Percentiles rank a stretch among this genome's conserved stretches.
Conservation (phyloP, 2,329 filamentous ascomycete genomes). For the Apiospora aurea region DNA sequence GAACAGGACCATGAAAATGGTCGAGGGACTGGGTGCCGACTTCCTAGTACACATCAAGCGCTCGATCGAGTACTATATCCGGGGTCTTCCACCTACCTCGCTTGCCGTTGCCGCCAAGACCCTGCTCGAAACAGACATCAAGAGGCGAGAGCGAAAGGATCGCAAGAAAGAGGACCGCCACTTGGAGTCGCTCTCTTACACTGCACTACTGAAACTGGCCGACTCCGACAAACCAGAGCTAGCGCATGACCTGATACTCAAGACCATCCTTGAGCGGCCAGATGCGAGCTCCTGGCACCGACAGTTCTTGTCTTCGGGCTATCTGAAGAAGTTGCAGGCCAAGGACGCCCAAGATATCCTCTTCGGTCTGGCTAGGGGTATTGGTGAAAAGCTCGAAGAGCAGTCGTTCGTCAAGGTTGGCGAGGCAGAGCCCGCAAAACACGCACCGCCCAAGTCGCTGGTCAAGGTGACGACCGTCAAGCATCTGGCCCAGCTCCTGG, state of each 20-base stretch:
- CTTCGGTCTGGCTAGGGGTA: slow-evolving; percentile 35
- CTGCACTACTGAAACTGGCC: slow-evolving; percentile 29
- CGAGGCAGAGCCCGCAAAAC: slow-evolving; percentile 22
- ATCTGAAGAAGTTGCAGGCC: slow-evolving; percentile 40
- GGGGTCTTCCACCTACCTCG: not conserved
- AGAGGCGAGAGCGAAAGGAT: not conserved
- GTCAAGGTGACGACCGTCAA: slow-evolving; percentile 48
- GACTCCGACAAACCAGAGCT: slow-evolving; percentile 40
- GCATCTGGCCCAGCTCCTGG: slow-evolving; percentile 45
- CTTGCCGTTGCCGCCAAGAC: not conserved
- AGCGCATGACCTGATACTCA: slow-evolving; percentile 41
- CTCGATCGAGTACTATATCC: not conserved
- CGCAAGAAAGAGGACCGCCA: not conserved
- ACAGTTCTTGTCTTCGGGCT: slow-evolving; percentile 37
- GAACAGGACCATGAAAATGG: slow-evolving; percentile 2
- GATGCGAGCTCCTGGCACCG: slow-evolving; percentile 45
- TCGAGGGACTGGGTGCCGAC: not conserved
- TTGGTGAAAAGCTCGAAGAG: slow-evolving; percentile 40
- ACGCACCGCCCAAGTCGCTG: slow-evolving; percentile 27
- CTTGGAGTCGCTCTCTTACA: not conserved
- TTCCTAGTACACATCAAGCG: not conserved
- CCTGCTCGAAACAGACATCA: not conserved
- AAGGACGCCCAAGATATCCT: slow-evolving; percentile 38
- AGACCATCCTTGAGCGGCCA: slow-evolving; percentile 39
- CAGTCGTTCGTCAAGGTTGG: slow-evolving; percentile 31